Percentiles rank a stretch among this genome's conserved stretches.
Conservation (phyloP, 305 asterid species). For the Fraxinus velutina region DNA sequence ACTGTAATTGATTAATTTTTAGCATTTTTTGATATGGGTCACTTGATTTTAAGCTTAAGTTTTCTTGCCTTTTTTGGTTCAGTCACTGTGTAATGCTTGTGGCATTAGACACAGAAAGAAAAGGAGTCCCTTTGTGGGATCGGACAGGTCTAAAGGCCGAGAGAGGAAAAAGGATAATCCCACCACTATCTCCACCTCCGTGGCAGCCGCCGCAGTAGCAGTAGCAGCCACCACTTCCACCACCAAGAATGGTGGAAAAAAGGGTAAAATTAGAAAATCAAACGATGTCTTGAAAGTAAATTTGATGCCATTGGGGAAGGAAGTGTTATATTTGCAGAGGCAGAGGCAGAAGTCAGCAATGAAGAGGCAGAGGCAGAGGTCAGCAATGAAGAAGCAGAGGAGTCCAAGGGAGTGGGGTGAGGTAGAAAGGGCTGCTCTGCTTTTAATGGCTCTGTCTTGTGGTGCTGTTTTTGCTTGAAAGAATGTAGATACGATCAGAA, state of each 20-base stretch:
- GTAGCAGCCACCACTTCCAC: background rate
- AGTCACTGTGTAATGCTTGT: slow-evolving; percentile 65
- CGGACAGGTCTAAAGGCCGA: background rate
- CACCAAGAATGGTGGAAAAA: background rate
- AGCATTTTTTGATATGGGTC: background rate
- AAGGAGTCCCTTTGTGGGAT: slow-evolving; percentile 14
- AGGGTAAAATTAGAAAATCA: slow-evolving; percentile 27
- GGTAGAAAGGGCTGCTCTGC: slow-evolving; percentile 64
- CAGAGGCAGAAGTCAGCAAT: slow-evolving; percentile 21
- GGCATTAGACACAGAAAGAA: slow-evolving; percentile 60
- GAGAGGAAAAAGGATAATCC: slow-evolving; percentile 14
- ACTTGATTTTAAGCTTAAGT: slow-evolving; percentile 9
- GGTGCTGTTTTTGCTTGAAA: slow-evolving; percentile 51
- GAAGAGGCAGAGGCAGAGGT: slow-evolving; percentile 24
- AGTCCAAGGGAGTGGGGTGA: slow-evolving; percentile 41
- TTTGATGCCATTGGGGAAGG: slow-evolving; percentile 38
- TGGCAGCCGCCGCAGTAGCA: background rate
- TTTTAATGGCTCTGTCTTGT: slow-evolving; percentile 61
- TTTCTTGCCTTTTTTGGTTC: background rate
- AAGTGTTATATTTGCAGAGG: slow-evolving; percentile 29
- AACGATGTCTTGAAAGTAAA: slow-evolving; percentile 34
- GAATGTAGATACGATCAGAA: background rate
- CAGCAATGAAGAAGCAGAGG: slow-evolving; percentile 27
- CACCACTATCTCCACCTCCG: background rate
- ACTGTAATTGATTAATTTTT: background rate